phyloP scores from a whole-genome alignment of 768 basidiomycete genomes.

The Russula lepida region DNA sequence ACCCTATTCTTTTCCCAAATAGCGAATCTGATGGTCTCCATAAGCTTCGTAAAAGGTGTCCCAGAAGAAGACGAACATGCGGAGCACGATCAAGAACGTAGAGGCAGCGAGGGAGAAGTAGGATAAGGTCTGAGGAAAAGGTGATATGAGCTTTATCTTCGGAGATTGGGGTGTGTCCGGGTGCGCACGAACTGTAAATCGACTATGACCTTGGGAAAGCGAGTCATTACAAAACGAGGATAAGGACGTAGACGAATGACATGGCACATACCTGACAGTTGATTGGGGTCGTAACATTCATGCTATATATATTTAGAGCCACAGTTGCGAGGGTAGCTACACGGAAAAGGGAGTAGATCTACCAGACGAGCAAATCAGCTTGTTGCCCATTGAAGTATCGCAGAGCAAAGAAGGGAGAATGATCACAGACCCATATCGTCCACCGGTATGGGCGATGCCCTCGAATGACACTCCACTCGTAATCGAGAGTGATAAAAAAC shows the following conservation, averaged over 20 bases:
- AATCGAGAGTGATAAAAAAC: neutral
- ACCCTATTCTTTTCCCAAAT: neutral
- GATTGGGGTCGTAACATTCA: neutral
- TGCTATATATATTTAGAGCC: neutral
- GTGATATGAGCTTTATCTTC: neutral
- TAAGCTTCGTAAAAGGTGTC: neutral
- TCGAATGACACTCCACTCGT: neutral
- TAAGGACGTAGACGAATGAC: too few relatives aligned
- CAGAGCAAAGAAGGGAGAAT: neutral
- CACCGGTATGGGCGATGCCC: neutral
- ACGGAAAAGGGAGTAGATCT: slow-evolving; percentile 12
- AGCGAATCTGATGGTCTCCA: neutral
- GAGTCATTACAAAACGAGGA: neutral
- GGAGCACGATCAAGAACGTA: neutral
- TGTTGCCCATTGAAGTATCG: neutral
- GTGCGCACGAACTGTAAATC: neutral
- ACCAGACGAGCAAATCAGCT: neutral
- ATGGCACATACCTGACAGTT: slow-evolving; percentile 4
- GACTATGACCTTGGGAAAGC: neutral
- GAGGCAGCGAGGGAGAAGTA: neutral
- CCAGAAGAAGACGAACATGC: neutral
- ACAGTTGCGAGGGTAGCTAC: neutral
- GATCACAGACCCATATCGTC: slow-evolving; percentile 6
- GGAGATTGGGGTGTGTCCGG: neutral
- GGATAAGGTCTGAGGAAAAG: neutral